Evolutionary conservation across 106 monocot genomes (phyloP), one percentile per base, ranked within the genome.

Genomic region (Apostasia ramifera): DNA sequence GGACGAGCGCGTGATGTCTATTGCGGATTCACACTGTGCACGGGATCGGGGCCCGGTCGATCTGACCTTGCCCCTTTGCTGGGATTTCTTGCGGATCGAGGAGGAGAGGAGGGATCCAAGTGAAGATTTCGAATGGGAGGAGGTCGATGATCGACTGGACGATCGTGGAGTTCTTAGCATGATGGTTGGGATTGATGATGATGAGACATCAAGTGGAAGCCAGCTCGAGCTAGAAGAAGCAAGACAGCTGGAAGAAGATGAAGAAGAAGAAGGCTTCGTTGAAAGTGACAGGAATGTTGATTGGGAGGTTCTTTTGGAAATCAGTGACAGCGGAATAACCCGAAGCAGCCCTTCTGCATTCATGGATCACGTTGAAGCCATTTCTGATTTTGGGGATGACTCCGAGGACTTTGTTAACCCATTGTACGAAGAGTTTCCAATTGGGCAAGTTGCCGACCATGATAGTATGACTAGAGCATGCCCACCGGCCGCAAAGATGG

Each of bases 81-180:
- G 73, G 79, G 73, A 72, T 8, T 68, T 54, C 41, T 39, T 79
- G 13, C 58, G 59, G 0, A 48, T 72, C 12, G 79, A 58, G 15
- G 69, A 70, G 47, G 78, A 13, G 2, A 15, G 38, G 61, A 45
- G 63, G 41, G 66, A 59, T 8, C 42, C 46, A 9, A 73, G 43
- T 40, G 79, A 76, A 3, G 89, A 85, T 2, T 68, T 75, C 60
- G 81, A 81, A 8, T 81, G 81, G 81, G 76, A 76, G 60, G 81
- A 81, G 52, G 71, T 81, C 8, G 76, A 71, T 39, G 69, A 55
- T 7, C 40, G 79, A 2, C 43, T 53, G 52, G 71, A 61, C 37
- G 67, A 62, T 4, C 38, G 68, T 15, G 68, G 51, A 5, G 54
- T 69, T 53, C 68, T 69, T 40, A 44, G 44, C 43, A 37, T 70